Evolutionary conservation across 1,284 basidiomycete genomes (phyloP), one percentile per base, ranked within the genome.

Genomic region (Chalciporus sp.): DNA sequence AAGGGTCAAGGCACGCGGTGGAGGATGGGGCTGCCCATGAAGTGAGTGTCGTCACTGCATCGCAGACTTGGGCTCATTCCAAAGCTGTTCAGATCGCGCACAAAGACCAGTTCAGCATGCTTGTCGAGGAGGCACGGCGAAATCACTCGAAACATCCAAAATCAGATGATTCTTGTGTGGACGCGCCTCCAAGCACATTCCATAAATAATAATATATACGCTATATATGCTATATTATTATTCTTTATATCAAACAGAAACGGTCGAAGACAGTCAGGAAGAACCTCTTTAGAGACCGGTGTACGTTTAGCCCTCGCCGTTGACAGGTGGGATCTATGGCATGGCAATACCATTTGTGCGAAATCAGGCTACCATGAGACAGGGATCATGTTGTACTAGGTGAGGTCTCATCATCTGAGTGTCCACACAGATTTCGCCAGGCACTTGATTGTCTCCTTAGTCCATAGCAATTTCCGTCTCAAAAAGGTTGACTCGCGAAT

Each of bases 21-120:
- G 70, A 74, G 4, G 80, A 86, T 60, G 54, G 67, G 3, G 63
- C 64, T 17, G 72, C 73, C 16, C 75, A 88, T 60, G 74, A 81
- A 69, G 85, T 86, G 47, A 60, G 52, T 74, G 59, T 43, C 27
- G 2, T 42, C 51, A 26, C 39, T 31, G 20, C 41, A 46, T 48
- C 12, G 14, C 28, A 39, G 39, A 16, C 12, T 37, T 31, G 1
- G 1, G 23, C 37, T 57, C 26, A 59, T 40, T 31, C 8, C 7
- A 26, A 19, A 41, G 14, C 9, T 16, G 7, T 49, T 27, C 49
- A 69, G 67, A 47, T 44, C 20, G 51, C 43, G 14, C 53, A 72
- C 40, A 63, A 56, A n/a, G 59, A 45, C 2, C 68, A 71, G 28
- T 69, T 72, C 42, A 52, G 23, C 19, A 67, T 58, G 45, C 63